A percentile compares a stretch with the other conserved stretches of the same genome.
These are phyloP conservation scores for Cladosporium sp. DNA, from an alignment of 2,329 filamentous ascomycete species.

Conservation along the genomic window DNA sequence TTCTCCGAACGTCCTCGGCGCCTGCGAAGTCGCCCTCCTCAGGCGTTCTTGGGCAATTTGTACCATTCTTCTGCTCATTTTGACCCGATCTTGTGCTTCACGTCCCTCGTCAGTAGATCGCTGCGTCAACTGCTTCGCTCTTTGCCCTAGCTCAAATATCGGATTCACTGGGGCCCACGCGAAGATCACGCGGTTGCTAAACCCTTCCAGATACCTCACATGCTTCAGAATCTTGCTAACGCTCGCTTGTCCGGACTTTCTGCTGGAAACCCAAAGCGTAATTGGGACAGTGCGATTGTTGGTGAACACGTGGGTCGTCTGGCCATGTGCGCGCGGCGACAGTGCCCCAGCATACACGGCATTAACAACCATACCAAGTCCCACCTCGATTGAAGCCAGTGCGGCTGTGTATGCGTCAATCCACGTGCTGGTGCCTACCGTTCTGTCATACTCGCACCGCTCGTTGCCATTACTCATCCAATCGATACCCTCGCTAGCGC, in stretches of 20 bases:
- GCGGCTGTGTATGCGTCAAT: not conserved
- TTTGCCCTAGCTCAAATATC: not conserved
- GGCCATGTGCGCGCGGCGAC: not conserved
- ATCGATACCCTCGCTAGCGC: not conserved
- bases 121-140: not conserved
- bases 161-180: not conserved
- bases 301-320: not conserved
- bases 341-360: not conserved
- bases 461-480: not conserved
- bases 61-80: not conserved
- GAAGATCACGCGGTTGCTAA: not conserved
- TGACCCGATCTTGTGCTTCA: not conserved
- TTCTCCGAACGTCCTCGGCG: not conserved
- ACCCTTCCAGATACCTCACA: not conserved
- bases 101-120: conserved; percentile 7
- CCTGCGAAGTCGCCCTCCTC: not conserved
- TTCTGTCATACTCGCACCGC: conserved; percentile 7
- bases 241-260: not conserved
- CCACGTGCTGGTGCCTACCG: not conserved
- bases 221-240: not conserved
- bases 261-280: not conserved
- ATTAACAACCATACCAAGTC: not conserved
- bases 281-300: not conserved
- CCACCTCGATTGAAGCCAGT: conserved; percentile 6
- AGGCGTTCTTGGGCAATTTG: not conserved